Conservation (phyloP, 345 rosid species). For the Xanthoceras sorbifolium region DNA sequence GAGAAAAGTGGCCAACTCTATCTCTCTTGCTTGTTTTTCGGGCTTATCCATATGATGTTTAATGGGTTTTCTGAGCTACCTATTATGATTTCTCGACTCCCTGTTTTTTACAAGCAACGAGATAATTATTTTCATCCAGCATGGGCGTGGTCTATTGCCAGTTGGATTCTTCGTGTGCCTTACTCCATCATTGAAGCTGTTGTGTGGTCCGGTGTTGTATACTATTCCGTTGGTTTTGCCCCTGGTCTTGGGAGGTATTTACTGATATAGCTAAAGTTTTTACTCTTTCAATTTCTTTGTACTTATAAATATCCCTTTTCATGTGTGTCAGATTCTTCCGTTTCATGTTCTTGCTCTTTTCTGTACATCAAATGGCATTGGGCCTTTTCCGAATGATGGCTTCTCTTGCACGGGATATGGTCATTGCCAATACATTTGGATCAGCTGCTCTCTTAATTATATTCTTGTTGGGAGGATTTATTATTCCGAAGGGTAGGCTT, state of each 20-base stretch:
- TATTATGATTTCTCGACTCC: conserved; percentile 76
- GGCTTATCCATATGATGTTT: conserved; percentile 82
- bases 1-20: conserved; percentile 70
- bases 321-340: conserved; percentile 70
- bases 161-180: conserved; percentile 82
- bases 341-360: conserved; percentile 68
- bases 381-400: conserved; percentile 83
- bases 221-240: conserved; percentile 80
- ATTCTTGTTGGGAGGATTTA: conserved; percentile 85
- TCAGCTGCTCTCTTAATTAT: conserved; percentile 59
- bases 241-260: conserved; percentile 66
- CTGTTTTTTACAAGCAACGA: conserved; percentile 86
- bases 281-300: conserved; percentile 12
- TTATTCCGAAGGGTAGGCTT: conserved; percentile 74
- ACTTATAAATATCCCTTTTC: conserved; percentile 1
- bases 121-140: conserved; percentile 90
- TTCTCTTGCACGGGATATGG: conserved; percentile 77
- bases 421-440: conserved; percentile 83
- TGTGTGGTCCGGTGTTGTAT: conserved; percentile 82
- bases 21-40: conserved; percentile 78
- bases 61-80: conserved; percentile 85
- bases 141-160: conserved; percentile 80
- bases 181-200: conserved; percentile 81
- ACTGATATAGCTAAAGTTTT: not conserved
- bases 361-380: conserved; percentile 87